Percentiles rank a stretch among this genome's conserved stretches.
Evolutionary conservation across 495 filamentous ascomycete species (phyloP).

Genomic region (Parathielavia hyrcaniae): DNA sequence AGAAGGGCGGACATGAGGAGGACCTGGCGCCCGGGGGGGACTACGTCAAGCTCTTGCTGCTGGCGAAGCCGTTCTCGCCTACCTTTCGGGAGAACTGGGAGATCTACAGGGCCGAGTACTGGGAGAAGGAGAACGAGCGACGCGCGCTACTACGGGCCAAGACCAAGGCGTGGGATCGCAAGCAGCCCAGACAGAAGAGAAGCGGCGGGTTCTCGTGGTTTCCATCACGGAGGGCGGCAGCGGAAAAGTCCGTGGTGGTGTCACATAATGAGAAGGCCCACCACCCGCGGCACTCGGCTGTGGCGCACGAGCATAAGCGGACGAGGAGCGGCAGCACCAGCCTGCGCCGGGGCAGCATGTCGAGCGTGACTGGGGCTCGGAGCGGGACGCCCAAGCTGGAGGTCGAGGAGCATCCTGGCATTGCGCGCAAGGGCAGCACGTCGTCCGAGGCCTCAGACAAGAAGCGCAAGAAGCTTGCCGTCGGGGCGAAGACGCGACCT

Average conservation of each 20-base stretch:
- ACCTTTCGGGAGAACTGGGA: constrained; percentile 98
- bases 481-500: constrained; percentile 34
- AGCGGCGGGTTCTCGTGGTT: constrained; percentile 84
- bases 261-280: constrained; percentile 36
- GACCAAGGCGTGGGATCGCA: constrained; percentile 57
- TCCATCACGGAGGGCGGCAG: constrained; percentile 44
- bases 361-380: constrained; percentile 39
- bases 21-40: constrained; percentile 85
- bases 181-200: constrained; percentile 57
- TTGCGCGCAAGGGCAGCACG: constrained; percentile 42
- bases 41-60: constrained; percentile 79
- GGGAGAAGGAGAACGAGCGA: constrained; percentile 93
- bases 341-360: constrained; percentile 44
- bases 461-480: constrained; percentile 42
- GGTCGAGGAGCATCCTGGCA: constrained; percentile 33
- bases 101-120: constrained; percentile 83
- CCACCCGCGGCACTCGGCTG: constrained; percentile 35
- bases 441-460: constrained; percentile 46
- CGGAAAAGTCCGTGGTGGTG: constrained; percentile 34
- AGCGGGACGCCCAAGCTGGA: constrained; percentile 46
- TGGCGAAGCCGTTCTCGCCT: constrained; percentile 91
- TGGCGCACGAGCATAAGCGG: constrained; percentile 41
- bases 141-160: constrained; percentile 65
- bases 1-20: constrained; percentile 62
- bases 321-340: constrained; percentile 43